Evolutionary conservation across 257 asterid genomes (phyloP).

Genomic region (Ilex asprella): DNA sequence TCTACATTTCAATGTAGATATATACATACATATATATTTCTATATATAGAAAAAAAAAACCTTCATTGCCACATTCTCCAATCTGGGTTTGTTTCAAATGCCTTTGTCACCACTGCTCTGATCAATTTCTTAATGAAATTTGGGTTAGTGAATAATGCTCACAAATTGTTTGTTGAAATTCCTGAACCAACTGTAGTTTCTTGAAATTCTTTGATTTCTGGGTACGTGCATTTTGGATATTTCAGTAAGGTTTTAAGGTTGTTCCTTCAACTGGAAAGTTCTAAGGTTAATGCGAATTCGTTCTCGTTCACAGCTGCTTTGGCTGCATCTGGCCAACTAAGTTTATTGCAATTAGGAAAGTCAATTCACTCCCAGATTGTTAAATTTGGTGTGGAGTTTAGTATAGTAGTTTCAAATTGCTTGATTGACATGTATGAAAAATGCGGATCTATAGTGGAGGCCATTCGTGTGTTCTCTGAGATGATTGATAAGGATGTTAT

Average conservation of each 20-base stretch:
- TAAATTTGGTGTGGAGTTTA: constrained; percentile 45
- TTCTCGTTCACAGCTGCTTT: constrained; percentile 68
- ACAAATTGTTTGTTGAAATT: constrained; percentile 52
- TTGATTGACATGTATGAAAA: constrained; percentile 80
- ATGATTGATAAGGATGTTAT: constrained; percentile 43
- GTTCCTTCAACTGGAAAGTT: constrained; percentile 47
- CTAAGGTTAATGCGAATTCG: constrained; percentile 46
- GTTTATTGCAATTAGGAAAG: constrained; percentile 41
- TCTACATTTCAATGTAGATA: too few species aligned
- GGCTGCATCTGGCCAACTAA: constrained; percentile 60
- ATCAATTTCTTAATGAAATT: constrained; percentile 36
- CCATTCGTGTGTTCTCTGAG: constrained; percentile 32
- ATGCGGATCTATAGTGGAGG: constrained; percentile 46
- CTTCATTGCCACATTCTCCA: constrained; percentile 45
- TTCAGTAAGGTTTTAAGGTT: constrained; percentile 41
- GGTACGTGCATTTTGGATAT: constrained; percentile 58
- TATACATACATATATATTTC: too few species aligned
- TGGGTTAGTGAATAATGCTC: constrained; percentile 36
- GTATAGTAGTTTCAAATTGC: constrained; percentile 38
- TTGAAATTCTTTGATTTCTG: constrained; percentile 84
- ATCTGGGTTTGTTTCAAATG: constrained; percentile 40
- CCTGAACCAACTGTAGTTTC: constrained; percentile 64
- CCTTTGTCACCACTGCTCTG: constrained; percentile 46
- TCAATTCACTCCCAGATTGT: constrained; percentile 70
- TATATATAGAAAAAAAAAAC: too few species aligned